Evolutionary conservation across 805 yeast species (phyloP), one percentile per base, ranked within the genome.

Genomic region (Metschnikowia hibisci): DNA sequence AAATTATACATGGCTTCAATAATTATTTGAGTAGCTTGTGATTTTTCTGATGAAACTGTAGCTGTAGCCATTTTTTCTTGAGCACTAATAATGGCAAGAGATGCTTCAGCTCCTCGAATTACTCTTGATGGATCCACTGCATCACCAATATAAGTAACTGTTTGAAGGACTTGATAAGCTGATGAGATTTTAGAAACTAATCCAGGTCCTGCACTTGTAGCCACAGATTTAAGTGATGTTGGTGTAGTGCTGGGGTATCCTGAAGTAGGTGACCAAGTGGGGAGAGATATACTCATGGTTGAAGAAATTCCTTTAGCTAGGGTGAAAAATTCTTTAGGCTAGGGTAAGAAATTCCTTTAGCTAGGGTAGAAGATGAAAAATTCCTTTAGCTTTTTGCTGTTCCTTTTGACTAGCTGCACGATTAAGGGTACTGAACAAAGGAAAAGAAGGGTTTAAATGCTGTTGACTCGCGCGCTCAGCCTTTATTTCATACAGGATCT

Each of bases 51-150:
- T 14, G 32, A 35, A 7, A 51, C 60, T 3, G 74, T 68, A 10
- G 72, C 74, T 3, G 73, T 66, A 9, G 73, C 72, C 30, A 62
- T 45, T 2, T 63, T 63, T 15, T 57, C 28, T 42, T 66, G 63
- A 8, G 71, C 73, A 2, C 57, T 52, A 28, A 67, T 55, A 15
- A 67, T 55, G 8, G 63, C 57, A 42, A 64, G 45, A 3, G 73
- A 67, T 0, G 71, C 73, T 37, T 59, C 48, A 4, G 70, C 71
- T 1, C 72, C 73, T 25, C 71, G 48, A 9, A 51, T 44, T 5
- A 50, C 43, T 36, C 50, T 51, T 6, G 69, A 63, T 10, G 60
- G 55, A 2, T 56, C 46, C 6, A 35, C 16, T 14, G 61, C 50
- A 3, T 56, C 57, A 7, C 36, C 32, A 2, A 14, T 16, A 31